A percentile compares a stretch with the other conserved stretches of the same genome.
Evolutionary conservation across 176 grass and related monocot species (phyloP).

Genomic region (Dactylis glomerata): DNA sequence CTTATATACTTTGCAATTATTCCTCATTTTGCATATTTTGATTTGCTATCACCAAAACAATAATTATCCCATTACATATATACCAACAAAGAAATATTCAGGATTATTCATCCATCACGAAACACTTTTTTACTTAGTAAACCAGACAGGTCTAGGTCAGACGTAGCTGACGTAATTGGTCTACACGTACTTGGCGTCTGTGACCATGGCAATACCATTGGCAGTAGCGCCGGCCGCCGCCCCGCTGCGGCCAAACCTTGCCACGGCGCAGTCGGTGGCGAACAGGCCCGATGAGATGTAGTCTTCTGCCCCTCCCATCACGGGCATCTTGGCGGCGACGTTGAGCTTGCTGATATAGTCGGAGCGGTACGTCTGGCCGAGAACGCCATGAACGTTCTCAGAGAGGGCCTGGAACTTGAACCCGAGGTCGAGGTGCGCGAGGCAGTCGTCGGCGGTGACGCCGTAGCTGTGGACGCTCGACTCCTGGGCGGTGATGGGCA

Average conservation of each 20-base stretch:
- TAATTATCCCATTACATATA: background rate
- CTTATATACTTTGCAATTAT: background rate
- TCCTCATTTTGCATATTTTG: background rate
- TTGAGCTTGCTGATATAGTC: slow-evolving; percentile 48
- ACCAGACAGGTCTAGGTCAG: background rate
- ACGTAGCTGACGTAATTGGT: background rate
- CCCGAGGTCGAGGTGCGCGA: slow-evolving; percentile 46
- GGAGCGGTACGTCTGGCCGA: slow-evolving; percentile 44
- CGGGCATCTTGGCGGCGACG: slow-evolving; percentile 33
- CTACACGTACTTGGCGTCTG: slow-evolving; percentile 22
- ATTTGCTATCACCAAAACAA: background rate
- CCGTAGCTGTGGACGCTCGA: slow-evolving; percentile 27
- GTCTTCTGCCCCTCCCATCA: slow-evolving; percentile 40
- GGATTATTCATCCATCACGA: background rate
- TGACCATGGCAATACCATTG: slow-evolving; percentile 45
- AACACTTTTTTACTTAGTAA: background rate
- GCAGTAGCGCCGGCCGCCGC: background rate
- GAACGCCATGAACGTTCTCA: slow-evolving; percentile 46
- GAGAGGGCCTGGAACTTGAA: slow-evolving; percentile 43
- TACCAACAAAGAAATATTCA: background rate
- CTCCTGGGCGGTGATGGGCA: slow-evolving; percentile 42
- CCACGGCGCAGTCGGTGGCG: slow-evolving; percentile 32
- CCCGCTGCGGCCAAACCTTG: slow-evolving; percentile 20
- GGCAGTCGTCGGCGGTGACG: slow-evolving; percentile 25
- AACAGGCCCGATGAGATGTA: slow-evolving; percentile 36